Evolutionary conservation across 805 yeast genomes (phyloP).

Genomic region (Saturnispora silvae): DNA sequence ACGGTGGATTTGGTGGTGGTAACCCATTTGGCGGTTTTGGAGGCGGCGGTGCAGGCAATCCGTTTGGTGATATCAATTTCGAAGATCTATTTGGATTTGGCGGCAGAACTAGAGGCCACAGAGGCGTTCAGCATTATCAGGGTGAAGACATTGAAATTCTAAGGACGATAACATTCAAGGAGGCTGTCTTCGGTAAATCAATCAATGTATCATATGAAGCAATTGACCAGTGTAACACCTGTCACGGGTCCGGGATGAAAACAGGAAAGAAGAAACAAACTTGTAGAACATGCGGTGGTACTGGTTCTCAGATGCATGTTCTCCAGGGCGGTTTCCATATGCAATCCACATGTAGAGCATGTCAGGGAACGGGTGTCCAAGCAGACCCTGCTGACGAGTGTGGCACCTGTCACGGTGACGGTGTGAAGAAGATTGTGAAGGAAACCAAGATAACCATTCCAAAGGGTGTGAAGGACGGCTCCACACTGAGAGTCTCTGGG

Average conservation of each 20-base stretch:
- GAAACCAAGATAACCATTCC: slow-evolving; percentile 80
- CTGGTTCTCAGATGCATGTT: slow-evolving; percentile 80
- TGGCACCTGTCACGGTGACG: slow-evolving; percentile 77
- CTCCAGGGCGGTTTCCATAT: slow-evolving; percentile 92
- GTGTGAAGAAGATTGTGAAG: slow-evolving; percentile 59
- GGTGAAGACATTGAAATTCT: slow-evolving; percentile 84
- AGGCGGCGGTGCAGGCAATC: slow-evolving; percentile 30
- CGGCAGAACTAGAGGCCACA: slow-evolving; percentile 26
- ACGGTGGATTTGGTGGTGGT: slow-evolving; percentile 30
- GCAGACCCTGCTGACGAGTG: slow-evolving; percentile 65
- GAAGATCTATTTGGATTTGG: slow-evolving; percentile 28
- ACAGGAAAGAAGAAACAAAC: slow-evolving; percentile 62
- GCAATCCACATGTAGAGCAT: slow-evolving; percentile 83
- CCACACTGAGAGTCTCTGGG: slow-evolving; percentile 71
- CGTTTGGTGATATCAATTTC: slow-evolving; percentile 35
- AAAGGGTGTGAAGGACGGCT: slow-evolving; percentile 78
- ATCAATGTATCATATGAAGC: slow-evolving; percentile 62
- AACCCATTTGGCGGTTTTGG: slow-evolving; percentile 35
- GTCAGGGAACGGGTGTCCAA: slow-evolving; percentile 82
- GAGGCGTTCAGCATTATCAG: slow-evolving; percentile 60
- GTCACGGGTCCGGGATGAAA: slow-evolving; percentile 82
- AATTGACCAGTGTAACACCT: slow-evolving; percentile 64
- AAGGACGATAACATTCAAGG: slow-evolving; percentile 68
- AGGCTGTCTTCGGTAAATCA: slow-evolving; percentile 71
- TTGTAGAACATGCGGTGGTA: slow-evolving; percentile 83